Conservation (phyloP, 2,329 filamentous ascomycete species). For the Alternaria alternata region DNA sequence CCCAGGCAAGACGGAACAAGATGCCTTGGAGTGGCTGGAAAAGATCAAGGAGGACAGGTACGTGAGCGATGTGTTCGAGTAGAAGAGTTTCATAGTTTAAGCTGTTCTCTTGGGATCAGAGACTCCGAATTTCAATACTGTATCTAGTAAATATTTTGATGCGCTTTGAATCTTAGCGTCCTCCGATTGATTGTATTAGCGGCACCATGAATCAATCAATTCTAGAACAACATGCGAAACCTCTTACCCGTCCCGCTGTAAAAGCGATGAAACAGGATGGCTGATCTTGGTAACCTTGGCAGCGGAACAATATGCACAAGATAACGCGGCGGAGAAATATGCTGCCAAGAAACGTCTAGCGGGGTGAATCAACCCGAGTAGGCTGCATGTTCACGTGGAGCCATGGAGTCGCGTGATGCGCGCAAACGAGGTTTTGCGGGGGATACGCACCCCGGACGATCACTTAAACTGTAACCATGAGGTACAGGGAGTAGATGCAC, state of each 20-base stretch:
- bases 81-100: background rate
- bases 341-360: background rate
- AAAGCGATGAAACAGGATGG: constrained; percentile 3
- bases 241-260: background rate
- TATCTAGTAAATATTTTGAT: background rate
- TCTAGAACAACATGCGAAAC: constrained; percentile 1
- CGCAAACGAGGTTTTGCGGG: background rate
- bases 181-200: background rate
- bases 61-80: constrained; percentile 17
- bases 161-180: background rate
- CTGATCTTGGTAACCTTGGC: constrained; percentile 8
- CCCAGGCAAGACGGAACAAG: constrained; percentile 9
- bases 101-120: background rate
- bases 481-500: background rate
- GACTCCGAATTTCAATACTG: background rate
- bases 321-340: constrained; percentile 8
- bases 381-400: background rate
- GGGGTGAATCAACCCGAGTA: constrained; percentile 5
- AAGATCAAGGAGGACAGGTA: constrained; percentile 13
- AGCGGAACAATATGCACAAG: background rate
- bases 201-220: background rate
- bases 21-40: constrained; percentile 8
- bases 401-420: background rate
- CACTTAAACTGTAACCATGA: background rate
- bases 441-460: constrained; percentile 1